Evolutionary conservation across 2,329 filamentous ascomycete species (phyloP), one percentile per base, ranked within the genome.

Genomic region (Dendrostoma leiphaemia): DNA sequence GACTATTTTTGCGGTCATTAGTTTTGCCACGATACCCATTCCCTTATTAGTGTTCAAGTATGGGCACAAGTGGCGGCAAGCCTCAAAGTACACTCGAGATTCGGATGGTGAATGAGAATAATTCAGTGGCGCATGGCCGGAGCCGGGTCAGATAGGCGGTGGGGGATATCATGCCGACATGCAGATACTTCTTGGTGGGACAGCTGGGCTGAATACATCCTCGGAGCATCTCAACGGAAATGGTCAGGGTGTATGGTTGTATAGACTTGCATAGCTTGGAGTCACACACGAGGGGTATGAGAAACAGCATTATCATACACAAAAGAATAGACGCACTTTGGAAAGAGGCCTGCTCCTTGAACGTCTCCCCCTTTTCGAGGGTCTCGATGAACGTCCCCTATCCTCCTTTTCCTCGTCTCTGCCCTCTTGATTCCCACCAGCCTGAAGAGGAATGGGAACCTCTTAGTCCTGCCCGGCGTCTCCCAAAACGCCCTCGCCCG

Each of bases 41-140:
- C 80, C 82, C 0, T 54, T 81, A 2, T 34, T 77, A 3, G 64
- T 84, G 3, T 72, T 79, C 60, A 68, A 71, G 24, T 83, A 79
- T 59, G 82, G 83, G 2, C 63, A 67, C 15, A 61, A 60, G 26
- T 84, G 80, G 81, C 72, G 81, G 31, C 74, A 78, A 64, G 64
- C 64, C 29, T 81, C 76, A 2, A 69, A 69, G 48, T 83, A 79
- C 52, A 79, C 76, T n/a, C 71, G 67, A 72, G 62, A 61, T 19
- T 68, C 57, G 58, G 10, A 44, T 10, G 6, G 9, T 13, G 21
- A 40, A 43, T 28, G 28, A 13, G 7, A 21, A 23, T 10, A n/a
- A 8, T 46, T 26, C 7, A 15, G 12, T 37, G 34, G 34, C 31
- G 9, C 15, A 15, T 15, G 7, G 31, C 31, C 15, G 10, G n/a